Evolutionary conservation across 768 basidiomycete genomes (phyloP), one percentile per base, ranked within the genome.

Genomic region (Hericium alpestre): DNA sequence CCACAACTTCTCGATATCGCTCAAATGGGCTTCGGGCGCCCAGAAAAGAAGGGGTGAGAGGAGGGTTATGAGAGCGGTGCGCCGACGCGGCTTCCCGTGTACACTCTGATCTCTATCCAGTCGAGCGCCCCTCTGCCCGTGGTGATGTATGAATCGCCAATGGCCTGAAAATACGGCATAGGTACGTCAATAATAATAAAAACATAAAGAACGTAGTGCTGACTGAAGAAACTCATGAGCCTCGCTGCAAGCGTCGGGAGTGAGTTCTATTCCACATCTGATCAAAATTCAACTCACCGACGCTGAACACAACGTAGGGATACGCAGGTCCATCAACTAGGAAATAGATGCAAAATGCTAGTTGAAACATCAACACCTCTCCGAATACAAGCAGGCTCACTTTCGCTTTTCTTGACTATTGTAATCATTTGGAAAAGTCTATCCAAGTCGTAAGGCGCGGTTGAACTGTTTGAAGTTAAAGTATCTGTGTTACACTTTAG

Each of bases 21-120:
- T 54, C n/a, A 62, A 51, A 50, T 61, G 57, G 23, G 43, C 59
- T 38, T 61, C 59, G 0, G 61, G 61, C 3, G 57, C 59, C 4
- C 58, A 40, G 57, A 62, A 62, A 11, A 62, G 55, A 20, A 56
- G 2, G 2, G 55, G 61, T 1, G 61, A 61, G 4, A 56, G 22
- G 2, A 56, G 8, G 7, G 59, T 58, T 51, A 60, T 62, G 4
- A 62, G 55, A 1, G 38, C 32, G 0, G 61, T 49, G 25, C 56
- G 58, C 16, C 58, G 23, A 6, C 11, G 48, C 13, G 3, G 38
- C 27, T 39, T 22, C 4, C 27, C 40, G 39, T 53, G 60, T 4
- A 62, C 41, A 3, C 54, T 54, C 23, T 58, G 12, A 9, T 54
- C 38, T 53, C 55, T 41, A 16, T 51, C 22, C 27, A 62, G 48